Percentiles rank a stretch among this genome's conserved stretches.
Evolutionary conservation across 108 stramenopile species (phyloP).

Genomic region (Stephanodiscus triporus): DNA sequence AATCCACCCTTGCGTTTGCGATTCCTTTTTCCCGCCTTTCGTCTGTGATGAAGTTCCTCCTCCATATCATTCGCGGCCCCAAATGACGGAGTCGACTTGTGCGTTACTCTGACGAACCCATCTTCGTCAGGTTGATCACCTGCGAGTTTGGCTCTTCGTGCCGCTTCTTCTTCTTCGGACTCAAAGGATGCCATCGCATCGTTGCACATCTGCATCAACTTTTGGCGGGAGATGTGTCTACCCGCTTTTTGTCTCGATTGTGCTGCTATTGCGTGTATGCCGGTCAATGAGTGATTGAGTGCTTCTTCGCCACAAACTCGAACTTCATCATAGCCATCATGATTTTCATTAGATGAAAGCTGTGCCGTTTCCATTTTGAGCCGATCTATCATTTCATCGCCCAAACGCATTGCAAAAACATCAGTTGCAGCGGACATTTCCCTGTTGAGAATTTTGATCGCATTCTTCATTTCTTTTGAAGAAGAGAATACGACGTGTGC

Average conservation of each 20-base stretch:
- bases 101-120: constrained; percentile 83
- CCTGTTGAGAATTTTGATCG: constrained; percentile 49
- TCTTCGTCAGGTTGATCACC: constrained; percentile 78
- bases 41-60: constrained; percentile 31
- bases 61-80: constrained; percentile 59
- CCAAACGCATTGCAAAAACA: constrained; percentile 15
- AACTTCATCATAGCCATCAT: constrained; percentile 35
- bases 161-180: constrained; percentile 74
- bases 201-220: constrained; percentile 76
- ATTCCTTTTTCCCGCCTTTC: constrained; percentile 51
- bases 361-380: constrained; percentile 25
- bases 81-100: constrained; percentile 53
- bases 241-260: constrained; percentile 47
- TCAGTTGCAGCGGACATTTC: constrained; percentile 49
- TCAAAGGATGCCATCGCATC: constrained; percentile 62
- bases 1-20: constrained; percentile 61
- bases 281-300: constrained; percentile 24
- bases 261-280: constrained; percentile 58
- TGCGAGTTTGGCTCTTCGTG: constrained; percentile 44
- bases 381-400: constrained; percentile 21
- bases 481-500: constrained; percentile 83
- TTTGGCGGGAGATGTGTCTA: constrained; percentile 42
- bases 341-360: constrained; percentile 21
- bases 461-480: constrained; percentile 67
- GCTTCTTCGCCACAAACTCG: constrained; percentile 25